phyloP scores from a whole-genome alignment of 169 alveolate species.

The Theileria parva region DNA sequence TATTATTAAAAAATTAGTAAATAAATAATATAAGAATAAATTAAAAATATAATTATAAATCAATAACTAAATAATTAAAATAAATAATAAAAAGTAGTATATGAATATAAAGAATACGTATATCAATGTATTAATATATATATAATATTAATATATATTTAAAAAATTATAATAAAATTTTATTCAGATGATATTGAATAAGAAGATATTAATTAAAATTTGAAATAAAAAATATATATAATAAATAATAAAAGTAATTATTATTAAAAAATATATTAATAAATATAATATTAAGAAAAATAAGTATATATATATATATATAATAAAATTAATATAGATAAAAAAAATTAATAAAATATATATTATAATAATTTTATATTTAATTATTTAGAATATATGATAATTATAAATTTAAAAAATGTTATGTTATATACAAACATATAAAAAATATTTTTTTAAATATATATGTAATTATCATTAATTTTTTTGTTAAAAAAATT shows the following conservation, averaged over 20 bases:
- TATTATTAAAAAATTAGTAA: not conserved
- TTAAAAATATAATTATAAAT: not conserved
- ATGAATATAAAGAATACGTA: not conserved
- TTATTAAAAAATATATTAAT: too few species aligned
- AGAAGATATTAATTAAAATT: not conserved
- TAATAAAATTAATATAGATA: not conserved
- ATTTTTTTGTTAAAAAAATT: too few species aligned
- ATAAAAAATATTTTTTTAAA: too few species aligned
- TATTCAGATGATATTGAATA: not conserved
- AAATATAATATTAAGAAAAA: not conserved
- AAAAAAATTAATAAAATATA: not conserved
- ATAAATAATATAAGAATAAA: not conserved
- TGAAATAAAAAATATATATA: too few species aligned
- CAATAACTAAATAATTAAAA: not conserved
- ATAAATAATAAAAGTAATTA: too few species aligned
- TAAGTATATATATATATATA: not conserved
- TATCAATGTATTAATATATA: not conserved
- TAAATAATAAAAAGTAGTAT: not conserved
- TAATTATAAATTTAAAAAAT: too few species aligned
- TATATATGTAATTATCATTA: too few species aligned
- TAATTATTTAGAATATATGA: too few species aligned
- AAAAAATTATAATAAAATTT: not conserved
- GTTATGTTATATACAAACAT: too few species aligned
- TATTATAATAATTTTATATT: too few species aligned
- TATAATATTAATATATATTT: not conserved